Conservation (phyloP, 164 flowering plant genomes). For the Tinospora cordifolia region DNA sequence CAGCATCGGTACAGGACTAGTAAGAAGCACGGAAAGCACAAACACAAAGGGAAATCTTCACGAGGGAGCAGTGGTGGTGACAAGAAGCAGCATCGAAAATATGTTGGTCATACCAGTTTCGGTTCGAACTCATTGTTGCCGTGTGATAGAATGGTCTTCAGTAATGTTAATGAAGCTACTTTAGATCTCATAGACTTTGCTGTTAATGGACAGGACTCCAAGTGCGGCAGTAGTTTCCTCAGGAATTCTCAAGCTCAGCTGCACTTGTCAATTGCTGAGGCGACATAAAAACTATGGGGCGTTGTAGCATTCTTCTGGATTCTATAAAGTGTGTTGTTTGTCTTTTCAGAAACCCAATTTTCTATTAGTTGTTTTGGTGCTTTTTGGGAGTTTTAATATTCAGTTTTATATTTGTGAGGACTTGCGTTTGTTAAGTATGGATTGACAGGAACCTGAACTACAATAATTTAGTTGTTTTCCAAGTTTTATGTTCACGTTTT, state of each 20-base stretch:
- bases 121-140: conserved; percentile 11
- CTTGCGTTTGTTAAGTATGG: no score
- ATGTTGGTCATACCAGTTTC: conserved; percentile 18
- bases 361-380: no score
- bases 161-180: conserved; percentile 10
- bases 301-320: neutral
- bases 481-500: no score
- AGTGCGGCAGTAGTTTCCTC: conserved; percentile 49
- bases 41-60: conserved; percentile 48
- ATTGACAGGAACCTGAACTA: no score
- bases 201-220: conserved; percentile 33
- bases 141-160: conserved; percentile 5
- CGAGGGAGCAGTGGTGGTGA: conserved; percentile 30
- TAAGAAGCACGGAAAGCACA: conserved; percentile 55
- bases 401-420: no score
- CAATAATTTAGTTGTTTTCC: no score
- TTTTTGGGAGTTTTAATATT: no score
- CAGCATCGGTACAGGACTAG: neutral
- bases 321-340: no score
- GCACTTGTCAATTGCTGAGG: conserved; percentile 50
- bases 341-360: no score
- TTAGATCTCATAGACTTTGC: conserved; percentile 20
- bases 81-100: conserved; percentile 35
- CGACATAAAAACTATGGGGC: conserved; percentile 30
- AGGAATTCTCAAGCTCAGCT: conserved; percentile 29